A percentile compares a stretch with the other conserved stretches of the same genome.
Conservation (phyloP, 2,329 filamentous ascomycete genomes). For the Aspergillus fijiensis region DNA sequence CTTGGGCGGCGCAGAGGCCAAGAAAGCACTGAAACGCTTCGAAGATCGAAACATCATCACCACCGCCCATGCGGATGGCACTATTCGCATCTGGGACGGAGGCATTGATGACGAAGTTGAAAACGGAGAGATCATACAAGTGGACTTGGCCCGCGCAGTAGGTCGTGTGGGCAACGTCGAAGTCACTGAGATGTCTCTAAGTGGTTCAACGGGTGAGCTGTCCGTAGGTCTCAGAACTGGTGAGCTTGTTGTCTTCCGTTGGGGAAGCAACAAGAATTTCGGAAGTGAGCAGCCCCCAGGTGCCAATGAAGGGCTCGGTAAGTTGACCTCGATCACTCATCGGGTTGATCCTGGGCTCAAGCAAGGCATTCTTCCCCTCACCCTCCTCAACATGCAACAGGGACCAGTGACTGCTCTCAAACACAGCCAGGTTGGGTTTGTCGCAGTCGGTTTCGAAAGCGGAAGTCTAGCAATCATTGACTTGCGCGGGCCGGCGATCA, state of each 20-base stretch:
- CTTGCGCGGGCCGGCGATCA: conserved; percentile 79
- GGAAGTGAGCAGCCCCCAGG: conserved; percentile 61
- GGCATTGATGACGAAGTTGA: conserved; percentile 93
- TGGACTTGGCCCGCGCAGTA: conserved; percentile 80
- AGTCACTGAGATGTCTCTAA: conserved; percentile 76
- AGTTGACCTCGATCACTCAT: conserved; percentile 70
- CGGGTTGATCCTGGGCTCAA: conserved; percentile 71
- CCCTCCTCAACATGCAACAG: conserved; percentile 78
- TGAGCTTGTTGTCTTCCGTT: conserved; percentile 84
- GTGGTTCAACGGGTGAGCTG: conserved; percentile 77
- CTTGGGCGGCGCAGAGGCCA: conserved; percentile 73
- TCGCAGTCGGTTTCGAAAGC: conserved; percentile 80
- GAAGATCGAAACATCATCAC: conserved; percentile 82
- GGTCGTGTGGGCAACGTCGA: conserved; percentile 75
- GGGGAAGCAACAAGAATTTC: conserved; percentile 75
- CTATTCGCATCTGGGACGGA: conserved; percentile 87
- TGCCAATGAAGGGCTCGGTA: conserved; percentile 62
- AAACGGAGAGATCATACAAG: conserved; percentile 75
- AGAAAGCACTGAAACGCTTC: conserved; percentile 69
- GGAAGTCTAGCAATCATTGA: conserved; percentile 82
- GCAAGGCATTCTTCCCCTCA: conserved; percentile 76
- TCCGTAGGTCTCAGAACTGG: conserved; percentile 77
- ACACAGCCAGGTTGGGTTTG: conserved; percentile 89
- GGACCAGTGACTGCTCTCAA: conserved; percentile 77
- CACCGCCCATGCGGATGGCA: conserved; percentile 86